A percentile compares a stretch with the other conserved stretches of the same genome.
These are phyloP conservation scores for Fusarium foetens DNA, from an alignment of 2,329 filamentous ascomycete genomes.

Conservation along the genomic window DNA sequence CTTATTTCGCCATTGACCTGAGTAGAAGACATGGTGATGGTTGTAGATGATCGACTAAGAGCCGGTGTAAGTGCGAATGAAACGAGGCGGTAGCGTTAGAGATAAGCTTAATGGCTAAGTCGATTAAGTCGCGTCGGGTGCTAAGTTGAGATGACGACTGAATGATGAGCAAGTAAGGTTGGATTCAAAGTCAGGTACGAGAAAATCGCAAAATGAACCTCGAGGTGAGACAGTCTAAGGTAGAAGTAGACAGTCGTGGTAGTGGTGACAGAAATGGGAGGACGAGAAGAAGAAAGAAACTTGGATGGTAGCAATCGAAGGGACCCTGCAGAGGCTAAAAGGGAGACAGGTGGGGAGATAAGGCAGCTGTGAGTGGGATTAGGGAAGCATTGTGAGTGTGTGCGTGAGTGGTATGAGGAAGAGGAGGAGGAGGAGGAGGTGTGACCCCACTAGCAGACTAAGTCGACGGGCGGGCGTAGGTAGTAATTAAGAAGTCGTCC, in stretches of 20 bases:
- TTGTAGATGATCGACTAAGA: conserved; percentile 19
- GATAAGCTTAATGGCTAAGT: conserved; percentile 18
- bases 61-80: background rate
- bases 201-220: background rate
- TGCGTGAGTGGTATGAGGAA: too few relatives aligned
- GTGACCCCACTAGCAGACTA: too few relatives aligned
- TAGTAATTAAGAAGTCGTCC: too few relatives aligned
- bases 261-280: too few relatives aligned
- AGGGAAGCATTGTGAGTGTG: too few relatives aligned
- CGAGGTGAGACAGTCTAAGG: conserved; percentile 10
- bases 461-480: too few relatives aligned
- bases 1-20: conserved; percentile 64
- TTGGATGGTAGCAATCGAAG: conserved; percentile 29
- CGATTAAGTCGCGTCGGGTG: background rate
- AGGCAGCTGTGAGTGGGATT: too few relatives aligned
- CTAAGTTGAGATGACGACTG: background rate
- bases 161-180: conserved; percentile 2
- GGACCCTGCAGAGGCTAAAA: conserved; percentile 39
- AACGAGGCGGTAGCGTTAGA: background rate
- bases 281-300: conserved; percentile 16
- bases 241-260: background rate
- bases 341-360: background rate
- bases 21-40: conserved; percentile 49
- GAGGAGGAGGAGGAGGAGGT: too few relatives aligned
- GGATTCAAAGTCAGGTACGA: conserved; percentile 6